Percentiles rank a stretch among this genome's conserved stretches.
Conservation (phyloP, 176 grass and related monocot genomes). For the Triticum timopheevii region DNA sequence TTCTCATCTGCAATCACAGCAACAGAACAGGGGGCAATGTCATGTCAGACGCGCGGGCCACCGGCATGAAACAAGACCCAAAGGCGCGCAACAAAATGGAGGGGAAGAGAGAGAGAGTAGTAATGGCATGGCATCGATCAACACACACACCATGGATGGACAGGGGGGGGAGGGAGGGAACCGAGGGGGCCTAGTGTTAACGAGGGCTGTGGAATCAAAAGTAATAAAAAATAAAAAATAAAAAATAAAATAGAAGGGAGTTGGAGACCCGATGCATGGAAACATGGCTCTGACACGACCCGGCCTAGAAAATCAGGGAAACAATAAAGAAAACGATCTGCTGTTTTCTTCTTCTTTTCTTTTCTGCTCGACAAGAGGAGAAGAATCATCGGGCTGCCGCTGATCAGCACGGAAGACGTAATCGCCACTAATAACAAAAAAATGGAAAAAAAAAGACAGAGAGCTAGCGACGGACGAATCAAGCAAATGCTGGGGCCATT, state of each 20-base stretch:
- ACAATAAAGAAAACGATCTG: slow-evolving; percentile 29
- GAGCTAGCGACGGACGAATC: neutral
- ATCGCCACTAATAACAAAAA: neutral
- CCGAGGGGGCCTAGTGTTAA: neutral
- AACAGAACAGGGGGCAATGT: slow-evolving; percentile 6
- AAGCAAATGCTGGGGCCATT: slow-evolving; percentile 19
- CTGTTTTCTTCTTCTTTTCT: neutral
- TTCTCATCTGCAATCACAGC: slow-evolving; percentile 48
- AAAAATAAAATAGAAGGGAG: neutral
- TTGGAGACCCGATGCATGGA: slow-evolving; percentile 40
- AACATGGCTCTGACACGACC: slow-evolving; percentile 28
- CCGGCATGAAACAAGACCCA: slow-evolving; percentile 4
- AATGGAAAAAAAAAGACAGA: too few species aligned
- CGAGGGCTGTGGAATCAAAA: neutral
- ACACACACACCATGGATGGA: slow-evolving; percentile 23
- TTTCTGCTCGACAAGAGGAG: neutral
- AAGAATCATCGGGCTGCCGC: neutral
- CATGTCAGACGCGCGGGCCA: slow-evolving; percentile 48
- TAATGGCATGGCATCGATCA: neutral
- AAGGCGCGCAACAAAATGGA: neutral
- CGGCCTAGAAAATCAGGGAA: slow-evolving; percentile 12
- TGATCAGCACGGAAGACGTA: neutral
- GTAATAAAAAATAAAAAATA: neutral
- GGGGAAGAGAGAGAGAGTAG: neutral
- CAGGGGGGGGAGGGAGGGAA: neutral